phyloP scores from a whole-genome alignment of 176 grass and related monocot species.

The Rhynchospora tenuis region DNA sequence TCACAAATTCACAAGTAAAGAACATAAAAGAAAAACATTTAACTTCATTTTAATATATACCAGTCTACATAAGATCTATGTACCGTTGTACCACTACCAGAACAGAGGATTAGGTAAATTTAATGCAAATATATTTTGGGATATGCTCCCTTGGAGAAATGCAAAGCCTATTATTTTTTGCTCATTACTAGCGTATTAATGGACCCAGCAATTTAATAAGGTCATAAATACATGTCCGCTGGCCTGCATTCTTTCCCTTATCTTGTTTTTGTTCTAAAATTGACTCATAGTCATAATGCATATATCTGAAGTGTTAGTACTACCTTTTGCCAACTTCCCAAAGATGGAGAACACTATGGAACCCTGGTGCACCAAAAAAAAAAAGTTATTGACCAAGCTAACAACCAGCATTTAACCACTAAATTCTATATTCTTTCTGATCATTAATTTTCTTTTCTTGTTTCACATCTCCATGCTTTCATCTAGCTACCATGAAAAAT shows the following conservation, averaged over 20 bases:
- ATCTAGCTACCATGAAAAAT: slow-evolving; percentile 89
- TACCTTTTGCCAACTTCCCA: slow-evolving; percentile 6
- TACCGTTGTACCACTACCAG: neutral
- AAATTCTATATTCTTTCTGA: slow-evolving; percentile 24
- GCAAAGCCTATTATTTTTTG: neutral
- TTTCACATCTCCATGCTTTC: slow-evolving; percentile 67
- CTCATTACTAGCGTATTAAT: neutral
- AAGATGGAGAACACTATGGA: slow-evolving; percentile 4
- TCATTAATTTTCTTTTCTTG: slow-evolving; percentile 31
- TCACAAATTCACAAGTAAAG: neutral
- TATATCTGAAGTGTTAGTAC: neutral
- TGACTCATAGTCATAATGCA: neutral
- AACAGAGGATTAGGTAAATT: neutral
- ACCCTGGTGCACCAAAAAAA: slow-evolving; percentile 21
- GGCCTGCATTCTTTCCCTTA: neutral
- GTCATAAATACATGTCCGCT: neutral
- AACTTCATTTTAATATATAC: neutral
- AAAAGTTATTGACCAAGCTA: slow-evolving; percentile 14
- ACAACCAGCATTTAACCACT: slow-evolving; percentile 23
- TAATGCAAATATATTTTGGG: neutral
- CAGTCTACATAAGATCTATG: neutral
- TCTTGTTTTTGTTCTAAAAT: neutral
- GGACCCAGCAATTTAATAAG: slow-evolving; percentile 7
- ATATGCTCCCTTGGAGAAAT: neutral
- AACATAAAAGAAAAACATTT: neutral